Evolutionary conservation across 371 early-diverging fungal genomes (phyloP), one percentile per base, ranked within the genome.

Genomic region (Gilbertella persicaria): DNA sequence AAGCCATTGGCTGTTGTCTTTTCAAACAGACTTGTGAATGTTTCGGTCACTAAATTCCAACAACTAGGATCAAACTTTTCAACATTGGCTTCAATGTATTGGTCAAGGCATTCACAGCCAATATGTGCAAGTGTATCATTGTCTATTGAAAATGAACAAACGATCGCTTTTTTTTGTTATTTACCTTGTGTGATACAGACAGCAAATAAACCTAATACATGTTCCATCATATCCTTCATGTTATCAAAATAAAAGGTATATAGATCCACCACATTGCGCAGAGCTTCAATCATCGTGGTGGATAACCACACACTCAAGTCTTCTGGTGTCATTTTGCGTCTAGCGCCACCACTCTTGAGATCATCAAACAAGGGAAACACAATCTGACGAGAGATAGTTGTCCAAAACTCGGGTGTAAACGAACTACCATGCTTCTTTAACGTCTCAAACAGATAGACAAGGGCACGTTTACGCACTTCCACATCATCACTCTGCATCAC

Each of bases 331-430:
- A 73, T 71, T 9, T 64, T 62, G n/a, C 55, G 54, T 29, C 73
- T 62, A 4, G 57, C 62, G 43, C 58, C 55, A 2, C 63, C 67
- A 20, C 55, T 62, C 47, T 80, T 82, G 24, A 95, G 63, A 59
- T 93, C 93, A 42, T 89, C 89, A 71, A 97, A 97, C 17, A 97
- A 82, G 0, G 93, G 90, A 63, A 95, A 94, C 10, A 95, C 84
- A 9, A 95, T 88, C 23, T 90, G 88, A 9, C 88, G 82, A 17
- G 91, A 78, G 5, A 95, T 73, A 5, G 90, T 82, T 14, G 86
- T 82, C 94, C 95, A 95, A 47, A 91, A 91, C 20, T 87, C 86
- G 2, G 70, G 71, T n/a, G 88, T 79, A 59, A 86, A 94, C 9
- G 65, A 46, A 3, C 67, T 52, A 1, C 94, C 95, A 40, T 92